Base-by-base conservation (phyloP, 768 basidiomycete genomes). In the Phylloporus rhodoxanthus region DNA sequence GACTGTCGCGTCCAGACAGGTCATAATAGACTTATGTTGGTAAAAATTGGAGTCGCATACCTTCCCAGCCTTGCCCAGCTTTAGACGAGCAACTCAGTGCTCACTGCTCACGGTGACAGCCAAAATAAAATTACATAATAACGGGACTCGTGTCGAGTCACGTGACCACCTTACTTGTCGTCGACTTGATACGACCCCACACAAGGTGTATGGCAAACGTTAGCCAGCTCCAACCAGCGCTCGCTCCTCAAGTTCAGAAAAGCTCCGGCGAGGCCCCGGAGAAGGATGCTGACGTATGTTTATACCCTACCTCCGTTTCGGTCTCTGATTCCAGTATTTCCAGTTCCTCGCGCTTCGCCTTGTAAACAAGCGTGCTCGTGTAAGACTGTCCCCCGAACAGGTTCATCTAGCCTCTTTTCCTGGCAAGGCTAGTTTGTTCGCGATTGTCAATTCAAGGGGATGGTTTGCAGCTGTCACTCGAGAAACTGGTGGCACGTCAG, bases 381-480 rank as follows among this genome's bases (percentile, higher is more conserved):
- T 86, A 37, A 72, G 75, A 43, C 63, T 91, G 8, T 90, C 87
- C 13, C 68, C 74, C 1, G 59, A 75, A 15, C 69, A 75, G 1
- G 65, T 83, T 25, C 68, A 73, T 54, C 67, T 76, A 19, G 58
- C 75, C 15, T 43, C 65, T 1, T 55, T 73, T 37, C 68, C 71
- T 2, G 67, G 75, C 6, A 72, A 75, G 21, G 79, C 76, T 34
- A 74, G 67, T 46, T 70, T 85, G 15, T 78, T 91, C 55, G 75
- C 80, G 4, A 71, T 77, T 3, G 74, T 81, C 3, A 85, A 82
- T 59, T 66, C 71, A 11, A 76, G 71, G 54, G 83, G 80, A 25
- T 89, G 82, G 80, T 90, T 89, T 65, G 83, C 78, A 40, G 84
- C 85, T 28, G 75, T 79, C 9, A 73, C 67, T 38, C 66, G 69